phyloP scores from a whole-genome alignment of 768 basidiomycete genomes.

The Lepiota brunneoincarnata region DNA sequence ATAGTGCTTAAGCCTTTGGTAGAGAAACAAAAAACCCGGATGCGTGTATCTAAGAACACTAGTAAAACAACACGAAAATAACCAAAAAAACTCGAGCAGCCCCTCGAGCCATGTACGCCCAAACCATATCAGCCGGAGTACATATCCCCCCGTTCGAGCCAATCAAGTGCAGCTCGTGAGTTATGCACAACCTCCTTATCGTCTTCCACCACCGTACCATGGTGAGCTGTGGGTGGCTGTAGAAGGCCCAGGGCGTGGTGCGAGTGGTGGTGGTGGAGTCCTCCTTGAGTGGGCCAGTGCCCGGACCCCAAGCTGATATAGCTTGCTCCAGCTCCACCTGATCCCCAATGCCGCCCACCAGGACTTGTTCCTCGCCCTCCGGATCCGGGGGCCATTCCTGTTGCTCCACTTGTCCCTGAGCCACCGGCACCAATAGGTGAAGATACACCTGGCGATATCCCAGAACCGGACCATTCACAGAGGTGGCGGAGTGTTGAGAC shows the following conservation, averaged over 20 bases:
- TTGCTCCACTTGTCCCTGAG: conserved; percentile 12
- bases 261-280: conserved; percentile 6
- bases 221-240: conserved; percentile 16
- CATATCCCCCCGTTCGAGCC: conserved; percentile 16
- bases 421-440: conserved; percentile 11
- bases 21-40: too few species aligned
- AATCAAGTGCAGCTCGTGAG: conserved; percentile 35
- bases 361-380: conserved; percentile 24
- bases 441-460: conserved; percentile 6
- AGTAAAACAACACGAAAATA: too few species aligned
- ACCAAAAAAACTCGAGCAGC: too few species aligned
- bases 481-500: conserved; percentile 37
- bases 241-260: conserved; percentile 11
- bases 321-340: conserved; percentile 3
- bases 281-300: conserved; percentile 1
- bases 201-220: conserved; percentile 48
- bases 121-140: background rate
- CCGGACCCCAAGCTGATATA: background rate
- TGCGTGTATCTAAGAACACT: too few species aligned
- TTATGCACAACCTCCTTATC: conserved; percentile 57
- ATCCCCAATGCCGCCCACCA: conserved; percentile 15
- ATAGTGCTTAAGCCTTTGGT: too few species aligned
- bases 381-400: conserved; percentile 10
- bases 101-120: too few species aligned
- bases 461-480: conserved; percentile 36